Conservation (phyloP, 2,329 filamentous ascomycete species). For the Teratosphaeria gauchensis region DNA sequence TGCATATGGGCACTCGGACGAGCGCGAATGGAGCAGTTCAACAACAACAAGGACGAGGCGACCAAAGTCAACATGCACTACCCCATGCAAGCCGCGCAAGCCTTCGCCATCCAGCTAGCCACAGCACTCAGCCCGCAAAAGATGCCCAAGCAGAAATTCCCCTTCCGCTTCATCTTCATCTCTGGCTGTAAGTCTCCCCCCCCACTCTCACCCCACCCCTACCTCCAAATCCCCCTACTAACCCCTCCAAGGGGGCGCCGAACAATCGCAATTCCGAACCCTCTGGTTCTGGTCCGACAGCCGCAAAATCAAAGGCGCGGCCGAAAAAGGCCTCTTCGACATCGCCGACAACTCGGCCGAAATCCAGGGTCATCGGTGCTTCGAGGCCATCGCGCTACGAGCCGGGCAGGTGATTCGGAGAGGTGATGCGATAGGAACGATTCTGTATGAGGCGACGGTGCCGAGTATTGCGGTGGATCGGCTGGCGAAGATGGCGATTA, state of each 20-base stretch:
- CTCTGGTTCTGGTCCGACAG: constrained; percentile 28
- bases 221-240: background rate
- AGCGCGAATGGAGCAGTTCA: constrained; percentile 18
- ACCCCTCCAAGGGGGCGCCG: constrained; percentile 26
- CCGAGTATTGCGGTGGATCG: constrained; percentile 23
- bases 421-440: constrained; percentile 22
- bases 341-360: constrained; percentile 19
- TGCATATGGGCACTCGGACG: constrained; percentile 36
- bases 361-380: constrained; percentile 23
- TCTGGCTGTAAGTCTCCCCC: constrained; percentile 19
- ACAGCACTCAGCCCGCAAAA: constrained; percentile 16
- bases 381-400: constrained; percentile 26
- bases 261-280: constrained; percentile 30
- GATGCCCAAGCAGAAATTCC: constrained; percentile 19
- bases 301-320: constrained; percentile 28
- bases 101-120: constrained; percentile 20
- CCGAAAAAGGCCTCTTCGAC: constrained; percentile 27
- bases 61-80: constrained; percentile 23
- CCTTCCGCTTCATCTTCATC: constrained; percentile 37
- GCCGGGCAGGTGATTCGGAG: constrained; percentile 23
- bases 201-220: background rate
- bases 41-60: constrained; percentile 22
- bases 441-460: constrained; percentile 20
- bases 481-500: constrained; percentile 22
- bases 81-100: constrained; percentile 23